A percentile compares a stretch with the other conserved stretches of the same genome.
Conservation (phyloP, 2,329 filamentous ascomycete species). For the Beauveria asiatica region DNA sequence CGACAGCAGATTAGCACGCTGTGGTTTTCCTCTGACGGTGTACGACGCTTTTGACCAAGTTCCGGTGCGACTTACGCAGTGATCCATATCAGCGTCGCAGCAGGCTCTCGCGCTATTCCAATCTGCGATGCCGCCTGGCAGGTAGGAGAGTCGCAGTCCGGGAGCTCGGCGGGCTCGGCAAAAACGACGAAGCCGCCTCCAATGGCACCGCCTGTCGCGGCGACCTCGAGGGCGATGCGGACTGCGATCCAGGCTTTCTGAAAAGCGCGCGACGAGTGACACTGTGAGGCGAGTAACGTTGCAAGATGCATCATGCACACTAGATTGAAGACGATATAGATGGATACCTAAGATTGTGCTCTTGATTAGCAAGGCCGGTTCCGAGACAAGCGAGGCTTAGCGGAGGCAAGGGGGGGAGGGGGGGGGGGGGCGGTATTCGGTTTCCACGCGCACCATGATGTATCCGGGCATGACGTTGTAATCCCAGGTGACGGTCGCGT, state of each 20-base stretch:
- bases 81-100: not conserved
- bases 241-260: not conserved
- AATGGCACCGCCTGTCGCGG: not conserved
- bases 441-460: not conserved
- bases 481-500: not conserved
- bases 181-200: not conserved
- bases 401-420: not conserved
- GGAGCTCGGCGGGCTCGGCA: not conserved
- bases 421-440: not conserved
- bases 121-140: not conserved
- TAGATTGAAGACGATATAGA: not conserved
- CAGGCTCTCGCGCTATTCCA: not conserved
- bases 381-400: not conserved
- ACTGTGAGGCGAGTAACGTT: not conserved
- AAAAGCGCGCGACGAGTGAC: not conserved
- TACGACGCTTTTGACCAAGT: not conserved
- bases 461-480: not conserved
- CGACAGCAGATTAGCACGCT: not conserved
- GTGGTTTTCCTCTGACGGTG: not conserved
- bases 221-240: not conserved
- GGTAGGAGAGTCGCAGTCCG: not conserved
- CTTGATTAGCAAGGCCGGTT: not conserved
- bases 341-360: not conserved
- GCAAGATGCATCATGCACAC: not conserved
- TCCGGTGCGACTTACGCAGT: not conserved